Percentiles rank a stretch among this genome's conserved stretches.
These are phyloP conservation scores for Lupinus albus DNA, from an alignment of 306 rosid genomes.

Conservation along the genomic window DNA sequence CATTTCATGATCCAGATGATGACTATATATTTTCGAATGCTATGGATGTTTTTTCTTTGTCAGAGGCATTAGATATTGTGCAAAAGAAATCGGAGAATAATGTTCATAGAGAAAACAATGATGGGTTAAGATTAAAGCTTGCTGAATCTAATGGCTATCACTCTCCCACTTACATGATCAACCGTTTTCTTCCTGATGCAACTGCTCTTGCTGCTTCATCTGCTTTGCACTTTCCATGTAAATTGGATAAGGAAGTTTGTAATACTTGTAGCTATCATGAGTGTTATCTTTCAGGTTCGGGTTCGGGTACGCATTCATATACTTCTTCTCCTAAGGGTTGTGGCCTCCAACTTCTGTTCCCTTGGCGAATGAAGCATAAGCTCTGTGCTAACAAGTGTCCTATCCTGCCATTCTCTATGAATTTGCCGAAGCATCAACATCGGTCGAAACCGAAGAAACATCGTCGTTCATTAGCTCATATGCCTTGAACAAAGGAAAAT, in stretches of 20 bases:
- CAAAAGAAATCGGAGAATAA: conserved; percentile 53
- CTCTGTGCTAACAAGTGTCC: conserved; percentile 69
- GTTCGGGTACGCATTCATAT: conserved; percentile 41
- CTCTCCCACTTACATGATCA: conserved; percentile 73
- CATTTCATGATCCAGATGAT: conserved; percentile 35
- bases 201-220: conserved; percentile 76
- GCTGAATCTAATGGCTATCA: conserved; percentile 52
- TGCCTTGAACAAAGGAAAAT: conserved; percentile 46
- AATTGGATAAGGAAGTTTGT: conserved; percentile 31
- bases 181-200: conserved; percentile 86
- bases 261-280: conserved; percentile 38
- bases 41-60: conserved; percentile 67
- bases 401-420: conserved; percentile 48
- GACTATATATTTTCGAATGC: conserved; percentile 51
- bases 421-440: conserved; percentile 44
- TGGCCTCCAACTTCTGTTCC: conserved; percentile 63
- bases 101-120: conserved; percentile 30
- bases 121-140: conserved; percentile 54
- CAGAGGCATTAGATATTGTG: conserved; percentile 86
- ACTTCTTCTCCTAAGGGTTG: conserved; percentile 65
- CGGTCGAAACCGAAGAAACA: conserved; percentile 44
- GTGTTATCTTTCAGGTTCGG: conserved; percentile 36
- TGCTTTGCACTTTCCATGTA: conserved; percentile 35
- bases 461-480: conserved; percentile 38
- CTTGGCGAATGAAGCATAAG: conserved; percentile 73